Evolutionary conservation across 805 yeast species (phyloP).

Genomic region (Soucietia sequanensis): DNA sequence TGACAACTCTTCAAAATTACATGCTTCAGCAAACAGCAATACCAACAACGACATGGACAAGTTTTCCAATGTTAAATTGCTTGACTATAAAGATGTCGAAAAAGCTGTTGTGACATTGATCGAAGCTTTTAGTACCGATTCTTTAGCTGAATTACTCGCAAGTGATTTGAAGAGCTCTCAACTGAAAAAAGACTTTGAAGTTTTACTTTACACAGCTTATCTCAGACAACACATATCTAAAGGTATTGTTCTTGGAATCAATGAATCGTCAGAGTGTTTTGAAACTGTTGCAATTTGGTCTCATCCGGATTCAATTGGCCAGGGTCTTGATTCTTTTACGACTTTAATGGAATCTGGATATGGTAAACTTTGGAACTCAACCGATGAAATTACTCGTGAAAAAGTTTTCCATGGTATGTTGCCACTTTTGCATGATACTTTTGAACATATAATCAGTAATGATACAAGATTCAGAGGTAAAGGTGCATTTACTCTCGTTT

Average conservation of each 20-base stretch:
- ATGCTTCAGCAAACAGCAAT: too few species aligned
- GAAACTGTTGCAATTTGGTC: constrained; percentile 59
- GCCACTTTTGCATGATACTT: constrained; percentile 50
- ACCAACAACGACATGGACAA: background rate
- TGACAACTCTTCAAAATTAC: constrained; percentile 6
- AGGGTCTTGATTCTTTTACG: constrained; percentile 44
- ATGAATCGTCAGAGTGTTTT: constrained; percentile 41
- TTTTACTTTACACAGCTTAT: constrained; percentile 49
- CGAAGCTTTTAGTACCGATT: constrained; percentile 34
- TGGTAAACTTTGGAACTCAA: constrained; percentile 48
- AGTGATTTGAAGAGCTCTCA: constrained; percentile 21
- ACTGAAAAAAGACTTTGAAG: constrained; percentile 24
- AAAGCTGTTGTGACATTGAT: constrained; percentile 39
- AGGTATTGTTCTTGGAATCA: constrained; percentile 50
- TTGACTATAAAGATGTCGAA: constrained; percentile 18
- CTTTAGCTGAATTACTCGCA: constrained; percentile 30
- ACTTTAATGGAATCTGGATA: constrained; percentile 54
- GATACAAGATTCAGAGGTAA: constrained; percentile 39
- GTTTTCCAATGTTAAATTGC: constrained; percentile 11
- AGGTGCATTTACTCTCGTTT: constrained; percentile 42
- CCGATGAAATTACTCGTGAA: constrained; percentile 47
- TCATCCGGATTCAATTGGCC: constrained; percentile 40
- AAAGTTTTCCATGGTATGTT: constrained; percentile 52
- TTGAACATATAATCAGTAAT: constrained; percentile 40
- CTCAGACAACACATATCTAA: constrained; percentile 48